phyloP scores from a whole-genome alignment of 1,139 yeast species.

The Waltiozyma sp. region DNA sequence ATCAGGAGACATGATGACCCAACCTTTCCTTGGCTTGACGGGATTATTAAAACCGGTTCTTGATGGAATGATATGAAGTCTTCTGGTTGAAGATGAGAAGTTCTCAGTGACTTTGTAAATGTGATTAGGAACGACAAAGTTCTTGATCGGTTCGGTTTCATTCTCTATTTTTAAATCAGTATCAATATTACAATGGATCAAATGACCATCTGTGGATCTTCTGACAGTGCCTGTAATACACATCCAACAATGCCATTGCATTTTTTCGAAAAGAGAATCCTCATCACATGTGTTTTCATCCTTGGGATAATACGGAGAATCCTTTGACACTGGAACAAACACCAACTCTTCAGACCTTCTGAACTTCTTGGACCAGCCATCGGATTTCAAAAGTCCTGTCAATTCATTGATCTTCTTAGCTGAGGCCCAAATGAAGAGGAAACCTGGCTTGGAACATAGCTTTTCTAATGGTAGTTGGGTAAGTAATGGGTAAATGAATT shows the following conservation, averaged over 20 bases:
- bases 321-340: conserved; percentile 49
- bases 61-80: conserved; percentile 77
- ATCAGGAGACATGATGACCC: conserved; percentile 89
- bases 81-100: conserved; percentile 69
- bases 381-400: conserved; percentile 44
- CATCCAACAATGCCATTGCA: conserved; percentile 97
- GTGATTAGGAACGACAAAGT: conserved; percentile 57
- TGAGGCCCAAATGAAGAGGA: conserved; percentile 79
- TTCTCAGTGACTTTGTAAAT: conserved; percentile 83
- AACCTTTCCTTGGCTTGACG: conserved; percentile 68
- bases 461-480: conserved; percentile 58
- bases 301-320: conserved; percentile 50
- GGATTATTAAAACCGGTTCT: conserved; percentile 52
- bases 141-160: conserved; percentile 11
- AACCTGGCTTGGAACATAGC: conserved; percentile 76
- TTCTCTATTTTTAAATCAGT: conserved; percentile 70
- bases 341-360: conserved; percentile 82
- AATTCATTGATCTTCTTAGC: conserved; percentile 58
- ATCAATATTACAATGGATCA: conserved; percentile 86
- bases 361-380: conserved; percentile 59
- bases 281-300: conserved; percentile 30
- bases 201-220: conserved; percentile 69
- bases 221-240: conserved; percentile 91
- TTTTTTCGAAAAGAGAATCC: conserved; percentile 32
- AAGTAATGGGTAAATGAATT: conserved; percentile 48